Percentiles rank a stretch among this genome's conserved stretches.
These are phyloP conservation scores for Rhodamnia argentea DNA, from an alignment of 345 rosid genomes.

Conservation along the genomic window DNA sequence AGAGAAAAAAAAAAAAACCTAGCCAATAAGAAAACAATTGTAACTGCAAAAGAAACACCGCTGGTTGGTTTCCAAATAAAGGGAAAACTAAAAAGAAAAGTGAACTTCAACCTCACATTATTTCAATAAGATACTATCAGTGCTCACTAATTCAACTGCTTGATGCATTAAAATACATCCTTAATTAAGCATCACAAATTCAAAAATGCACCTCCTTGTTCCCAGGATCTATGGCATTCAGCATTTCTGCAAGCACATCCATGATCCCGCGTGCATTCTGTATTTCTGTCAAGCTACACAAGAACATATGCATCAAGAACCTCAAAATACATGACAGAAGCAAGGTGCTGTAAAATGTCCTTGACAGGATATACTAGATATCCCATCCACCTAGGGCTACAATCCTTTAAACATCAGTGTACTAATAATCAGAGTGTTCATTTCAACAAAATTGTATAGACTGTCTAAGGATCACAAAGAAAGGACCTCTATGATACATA, in stretches of 20 bases:
- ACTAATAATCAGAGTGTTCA: background rate
- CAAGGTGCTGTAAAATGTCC: background rate
- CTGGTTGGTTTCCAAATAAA: background rate
- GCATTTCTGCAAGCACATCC: slow-evolving; percentile 99
- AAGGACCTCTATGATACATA: background rate
- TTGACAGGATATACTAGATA: background rate
- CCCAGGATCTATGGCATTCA: slow-evolving; percentile 80
- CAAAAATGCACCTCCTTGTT: slow-evolving; percentile 61
- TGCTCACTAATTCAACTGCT: background rate
- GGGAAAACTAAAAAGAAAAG: background rate
- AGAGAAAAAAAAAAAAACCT: background rate
- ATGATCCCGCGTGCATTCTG: slow-evolving; percentile 96
- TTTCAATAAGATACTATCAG: background rate
- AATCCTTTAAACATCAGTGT: background rate
- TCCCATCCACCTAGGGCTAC: background rate
- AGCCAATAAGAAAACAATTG: background rate
- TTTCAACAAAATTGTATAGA: background rate
- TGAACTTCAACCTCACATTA: background rate
- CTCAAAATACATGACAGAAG: background rate
- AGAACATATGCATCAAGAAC: slow-evolving; percentile 3
- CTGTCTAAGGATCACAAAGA: background rate
- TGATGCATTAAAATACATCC: background rate
- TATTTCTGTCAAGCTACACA: slow-evolving; percentile 80
- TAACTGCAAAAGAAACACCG: background rate
- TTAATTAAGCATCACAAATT: background rate